Percentiles rank a stretch among this genome's conserved stretches.
phyloP scores from a whole-genome alignment of 2,329 filamentous ascomycete genomes.

The Stemphylium lycopersici region DNA sequence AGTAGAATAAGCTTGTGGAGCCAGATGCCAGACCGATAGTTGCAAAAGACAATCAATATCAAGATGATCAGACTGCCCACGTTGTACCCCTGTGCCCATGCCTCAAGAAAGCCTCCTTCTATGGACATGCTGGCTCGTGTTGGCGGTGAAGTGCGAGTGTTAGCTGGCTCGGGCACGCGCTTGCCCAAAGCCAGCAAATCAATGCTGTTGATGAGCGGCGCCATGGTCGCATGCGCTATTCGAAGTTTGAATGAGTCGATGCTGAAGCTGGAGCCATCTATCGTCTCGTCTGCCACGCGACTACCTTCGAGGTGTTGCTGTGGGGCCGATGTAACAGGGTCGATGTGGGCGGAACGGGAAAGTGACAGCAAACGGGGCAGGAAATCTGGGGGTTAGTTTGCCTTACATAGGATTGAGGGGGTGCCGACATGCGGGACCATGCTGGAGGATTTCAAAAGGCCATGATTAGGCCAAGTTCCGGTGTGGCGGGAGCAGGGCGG shows the following conservation, averaged over 20 bases:
- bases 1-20: constrained; percentile 46
- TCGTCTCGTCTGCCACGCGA: background rate
- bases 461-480: constrained; percentile 13
- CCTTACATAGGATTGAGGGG: constrained; percentile 10
- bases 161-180: constrained; percentile 26
- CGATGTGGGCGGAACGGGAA: background rate
- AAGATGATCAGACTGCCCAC: constrained; percentile 44
- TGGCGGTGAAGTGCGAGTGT: constrained; percentile 35
- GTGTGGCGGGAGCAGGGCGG: constrained; percentile 18
- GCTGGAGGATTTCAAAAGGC: constrained; percentile 1
- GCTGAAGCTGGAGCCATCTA: constrained; percentile 7
- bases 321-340: background rate
- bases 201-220: constrained; percentile 25
- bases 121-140: constrained; percentile 32
- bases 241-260: background rate
- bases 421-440: background rate
- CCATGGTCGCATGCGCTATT: constrained; percentile 24
- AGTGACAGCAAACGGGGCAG: constrained; percentile 1
- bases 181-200: constrained; percentile 19
- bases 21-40: constrained; percentile 41
- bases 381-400: constrained; percentile 3
- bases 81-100: constrained; percentile 47
- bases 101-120: constrained; percentile 42
- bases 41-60: constrained; percentile 47
- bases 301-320: background rate